Percentiles rank a stretch among this genome's conserved stretches.
Evolutionary conservation across 2,329 filamentous ascomycete genomes (phyloP).

Genomic region (Colletotrichum sp.): DNA sequence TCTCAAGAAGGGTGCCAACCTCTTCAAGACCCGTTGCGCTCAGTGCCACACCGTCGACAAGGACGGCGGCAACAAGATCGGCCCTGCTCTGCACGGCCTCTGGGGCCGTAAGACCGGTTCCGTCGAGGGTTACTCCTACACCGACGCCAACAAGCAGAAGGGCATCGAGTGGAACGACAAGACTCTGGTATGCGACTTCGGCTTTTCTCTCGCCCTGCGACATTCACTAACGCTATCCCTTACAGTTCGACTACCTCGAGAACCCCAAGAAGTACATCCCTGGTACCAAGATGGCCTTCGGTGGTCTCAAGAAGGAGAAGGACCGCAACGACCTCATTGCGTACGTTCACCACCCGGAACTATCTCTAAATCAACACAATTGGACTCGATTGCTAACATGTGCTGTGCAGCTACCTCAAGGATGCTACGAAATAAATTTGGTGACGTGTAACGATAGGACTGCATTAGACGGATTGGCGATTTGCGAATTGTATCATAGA

Average conservation of each 20-base stretch:
- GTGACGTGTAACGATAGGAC: conserved; percentile 21
- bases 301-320: conserved; percentile 99
- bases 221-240: conserved; percentile 19
- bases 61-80: conserved; percentile 95
- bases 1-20: conserved; percentile 93
- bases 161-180: conserved; percentile 87
- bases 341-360: conserved; percentile 59
- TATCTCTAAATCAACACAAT: neutral
- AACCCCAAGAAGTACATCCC: conserved; percentile 99
- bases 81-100: conserved; percentile 94
- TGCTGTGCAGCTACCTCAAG: conserved; percentile 65
- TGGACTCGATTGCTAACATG: conserved; percentile 26
- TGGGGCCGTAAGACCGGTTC: conserved; percentile 95
- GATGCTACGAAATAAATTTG: conserved; percentile 70
- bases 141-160: conserved; percentile 99
- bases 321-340: conserved; percentile 99
- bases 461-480: conserved; percentile 33
- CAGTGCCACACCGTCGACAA: conserved; percentile 97
- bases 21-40: conserved; percentile 99
- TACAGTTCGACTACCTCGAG: conserved; percentile 95
- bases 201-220: neutral
- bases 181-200: conserved; percentile 70
- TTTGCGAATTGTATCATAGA: conserved; percentile 32
- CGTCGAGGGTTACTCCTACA: conserved; percentile 94
- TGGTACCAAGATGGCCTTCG: conserved; percentile 99